These are phyloP conservation scores for Cryptococcus sp. DNA, from an alignment of 1,284 basidiomycete species.

Conservation along the genomic window DNA sequence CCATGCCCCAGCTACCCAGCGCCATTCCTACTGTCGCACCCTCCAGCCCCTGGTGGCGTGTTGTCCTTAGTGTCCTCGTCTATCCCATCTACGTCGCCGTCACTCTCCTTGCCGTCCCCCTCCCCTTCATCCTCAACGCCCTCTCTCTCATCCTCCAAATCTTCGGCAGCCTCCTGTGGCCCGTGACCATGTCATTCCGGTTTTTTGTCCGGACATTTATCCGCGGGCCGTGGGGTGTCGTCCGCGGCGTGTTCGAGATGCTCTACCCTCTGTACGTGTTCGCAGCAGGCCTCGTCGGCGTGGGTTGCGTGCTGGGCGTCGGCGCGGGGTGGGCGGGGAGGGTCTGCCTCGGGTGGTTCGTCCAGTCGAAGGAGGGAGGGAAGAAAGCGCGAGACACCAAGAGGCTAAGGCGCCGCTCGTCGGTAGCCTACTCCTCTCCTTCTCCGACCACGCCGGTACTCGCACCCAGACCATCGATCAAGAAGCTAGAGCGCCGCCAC, in stretches of 20 bases:
- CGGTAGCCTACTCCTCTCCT: no score
- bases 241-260: slow-evolving; percentile 21
- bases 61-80: slow-evolving; percentile 23
- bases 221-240: slow-evolving; percentile 25
- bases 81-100: slow-evolving; percentile 40
- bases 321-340: slow-evolving; percentile 36
- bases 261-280: slow-evolving; percentile 44
- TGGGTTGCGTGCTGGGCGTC: slow-evolving; percentile 38
- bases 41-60: slow-evolving; percentile 20
- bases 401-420: background rate
- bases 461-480: no score
- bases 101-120: slow-evolving; percentile 34
- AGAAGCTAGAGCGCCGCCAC: no score
- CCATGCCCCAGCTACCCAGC: slow-evolving; percentile 27
- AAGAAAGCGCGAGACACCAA: background rate
- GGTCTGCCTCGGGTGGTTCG: slow-evolving; percentile 19
- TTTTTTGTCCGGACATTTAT: slow-evolving; percentile 34
- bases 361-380: slow-evolving; percentile 9
- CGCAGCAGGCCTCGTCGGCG: slow-evolving; percentile 37
- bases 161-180: slow-evolving; percentile 30
- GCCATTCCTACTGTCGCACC: background rate
- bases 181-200: slow-evolving; percentile 29
- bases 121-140: slow-evolving; percentile 32
- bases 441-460: no score
- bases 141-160: slow-evolving; percentile 24